These are phyloP conservation scores for Hypoxylon sp. DNA, from an alignment of 2,329 filamentous ascomycete species.

Conservation along the genomic window DNA sequence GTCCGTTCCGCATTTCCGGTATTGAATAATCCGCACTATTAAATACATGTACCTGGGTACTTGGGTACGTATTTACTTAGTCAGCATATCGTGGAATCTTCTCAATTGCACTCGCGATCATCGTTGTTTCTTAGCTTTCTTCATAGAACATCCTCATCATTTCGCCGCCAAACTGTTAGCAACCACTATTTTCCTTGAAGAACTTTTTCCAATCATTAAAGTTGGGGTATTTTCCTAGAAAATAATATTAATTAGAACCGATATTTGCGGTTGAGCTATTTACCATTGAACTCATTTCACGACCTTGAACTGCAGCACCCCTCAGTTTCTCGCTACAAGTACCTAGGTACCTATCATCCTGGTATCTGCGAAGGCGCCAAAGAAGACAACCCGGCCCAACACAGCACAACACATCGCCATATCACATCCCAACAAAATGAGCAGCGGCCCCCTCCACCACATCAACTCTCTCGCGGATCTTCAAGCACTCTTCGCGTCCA, in stretches of 20 bases:
- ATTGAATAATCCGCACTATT: slow-evolving; percentile 14
- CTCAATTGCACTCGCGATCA: slow-evolving; percentile 14
- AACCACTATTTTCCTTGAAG: neutral
- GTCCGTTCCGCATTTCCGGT: slow-evolving; percentile 3
- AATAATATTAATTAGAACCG: neutral
- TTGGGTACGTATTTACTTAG: slow-evolving; percentile 20
- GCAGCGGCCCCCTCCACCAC: slow-evolving; percentile 51
- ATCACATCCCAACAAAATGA: slow-evolving; percentile 18
- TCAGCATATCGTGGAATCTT: slow-evolving; percentile 35
- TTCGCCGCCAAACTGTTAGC: neutral
- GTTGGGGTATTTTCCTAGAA: no score
- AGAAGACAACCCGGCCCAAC: neutral
- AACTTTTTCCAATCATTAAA: neutral
- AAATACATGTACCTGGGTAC: no score
- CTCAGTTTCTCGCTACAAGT: neutral
- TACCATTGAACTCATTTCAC: neutral
- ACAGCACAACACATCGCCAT: neutral
- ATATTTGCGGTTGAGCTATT: neutral
- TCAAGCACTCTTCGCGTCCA: slow-evolving; percentile 61
- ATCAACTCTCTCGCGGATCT: slow-evolving; percentile 63
- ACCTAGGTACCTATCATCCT: neutral
- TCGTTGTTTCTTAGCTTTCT: slow-evolving; percentile 11
- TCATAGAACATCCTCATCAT: neutral
- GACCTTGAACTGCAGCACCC: neutral
- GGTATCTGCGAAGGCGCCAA: neutral